These are phyloP conservation scores for Rhododendron vialii DNA, from an alignment of 148 eudicot genomes.

Conservation along the genomic window DNA sequence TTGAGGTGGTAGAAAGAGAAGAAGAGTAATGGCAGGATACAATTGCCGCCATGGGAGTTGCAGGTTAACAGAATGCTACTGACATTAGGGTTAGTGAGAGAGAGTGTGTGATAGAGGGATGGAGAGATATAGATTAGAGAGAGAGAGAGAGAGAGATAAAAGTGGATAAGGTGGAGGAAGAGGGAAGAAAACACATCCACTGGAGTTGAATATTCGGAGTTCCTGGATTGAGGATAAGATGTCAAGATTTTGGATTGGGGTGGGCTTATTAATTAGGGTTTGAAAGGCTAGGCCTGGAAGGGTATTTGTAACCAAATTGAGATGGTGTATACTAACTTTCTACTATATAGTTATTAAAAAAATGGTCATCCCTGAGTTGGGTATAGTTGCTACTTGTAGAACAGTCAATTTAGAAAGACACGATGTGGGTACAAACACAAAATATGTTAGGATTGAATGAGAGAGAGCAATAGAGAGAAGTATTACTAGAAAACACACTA, in stretches of 20 bases:
- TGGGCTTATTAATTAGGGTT: too few species aligned
- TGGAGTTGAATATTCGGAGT: background rate
- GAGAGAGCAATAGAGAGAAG: too few species aligned
- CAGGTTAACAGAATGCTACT: background rate
- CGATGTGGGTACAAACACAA: too few species aligned
- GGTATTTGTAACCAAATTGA: too few species aligned
- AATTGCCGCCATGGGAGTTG: constrained; percentile 52
- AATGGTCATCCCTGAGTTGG: too few species aligned
- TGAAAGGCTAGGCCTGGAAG: too few species aligned
- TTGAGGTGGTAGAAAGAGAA: constrained; percentile 29
- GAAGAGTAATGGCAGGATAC: constrained; percentile 37
- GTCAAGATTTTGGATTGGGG: background rate
- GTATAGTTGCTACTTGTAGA: too few species aligned
- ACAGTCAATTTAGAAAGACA: too few species aligned
- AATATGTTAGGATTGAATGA: too few species aligned
- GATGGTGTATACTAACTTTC: too few species aligned
- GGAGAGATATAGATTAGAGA: constrained; percentile 5
- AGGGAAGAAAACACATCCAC: constrained; percentile 24
- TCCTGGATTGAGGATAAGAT: constrained; percentile 6
- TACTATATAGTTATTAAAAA: too few species aligned
- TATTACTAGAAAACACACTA: too few species aligned
- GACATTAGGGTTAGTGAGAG: constrained; percentile 12
- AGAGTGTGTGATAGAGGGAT: background rate
- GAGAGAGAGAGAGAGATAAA: background rate
- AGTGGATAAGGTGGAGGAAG: constrained; percentile 2